Conservation (phyloP, 1,284 basidiomycete species). For the Ceratobasidium sp. region DNA sequence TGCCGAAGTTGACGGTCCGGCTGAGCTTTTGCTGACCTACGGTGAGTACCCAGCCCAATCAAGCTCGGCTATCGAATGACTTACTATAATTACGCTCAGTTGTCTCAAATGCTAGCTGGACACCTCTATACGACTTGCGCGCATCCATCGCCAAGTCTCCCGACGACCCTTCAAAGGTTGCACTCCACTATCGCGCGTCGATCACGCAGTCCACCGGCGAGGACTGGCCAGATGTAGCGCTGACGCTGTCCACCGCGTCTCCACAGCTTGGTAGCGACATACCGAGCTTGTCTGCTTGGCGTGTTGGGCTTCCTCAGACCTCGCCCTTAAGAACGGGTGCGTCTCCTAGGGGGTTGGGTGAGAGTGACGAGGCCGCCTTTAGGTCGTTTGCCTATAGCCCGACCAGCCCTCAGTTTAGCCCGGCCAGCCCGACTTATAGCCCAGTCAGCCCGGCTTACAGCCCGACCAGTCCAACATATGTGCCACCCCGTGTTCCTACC, state of each 20-base stretch:
- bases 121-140: constrained; percentile 53
- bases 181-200: constrained; percentile 53
- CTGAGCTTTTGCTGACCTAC: constrained; percentile 48
- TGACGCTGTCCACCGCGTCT: constrained; percentile 51
- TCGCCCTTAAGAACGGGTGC: not conserved
- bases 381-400: too few relatives aligned
- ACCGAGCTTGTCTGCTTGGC: constrained; percentile 47
- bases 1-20: constrained; percentile 47
- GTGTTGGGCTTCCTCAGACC: constrained; percentile 40
- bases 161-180: constrained; percentile 36
- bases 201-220: constrained; percentile 52
- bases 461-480: not conserved
- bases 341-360: not conserved
- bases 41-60: constrained; percentile 39
- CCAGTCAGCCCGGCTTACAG: not conserved
- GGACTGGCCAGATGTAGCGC: constrained; percentile 51
- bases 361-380: too few relatives aligned
- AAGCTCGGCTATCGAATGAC: not conserved
- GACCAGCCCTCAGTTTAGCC: too few relatives aligned
- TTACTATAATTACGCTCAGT: constrained; percentile 27
- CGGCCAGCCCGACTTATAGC: not conserved
- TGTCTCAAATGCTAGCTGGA: constrained; percentile 52
- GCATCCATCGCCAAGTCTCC: constrained; percentile 49
- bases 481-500: not conserved
- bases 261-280: constrained; percentile 50